phyloP scores from a whole-genome alignment of 768 basidiomycete species.

The Mycena sanguinolenta region DNA sequence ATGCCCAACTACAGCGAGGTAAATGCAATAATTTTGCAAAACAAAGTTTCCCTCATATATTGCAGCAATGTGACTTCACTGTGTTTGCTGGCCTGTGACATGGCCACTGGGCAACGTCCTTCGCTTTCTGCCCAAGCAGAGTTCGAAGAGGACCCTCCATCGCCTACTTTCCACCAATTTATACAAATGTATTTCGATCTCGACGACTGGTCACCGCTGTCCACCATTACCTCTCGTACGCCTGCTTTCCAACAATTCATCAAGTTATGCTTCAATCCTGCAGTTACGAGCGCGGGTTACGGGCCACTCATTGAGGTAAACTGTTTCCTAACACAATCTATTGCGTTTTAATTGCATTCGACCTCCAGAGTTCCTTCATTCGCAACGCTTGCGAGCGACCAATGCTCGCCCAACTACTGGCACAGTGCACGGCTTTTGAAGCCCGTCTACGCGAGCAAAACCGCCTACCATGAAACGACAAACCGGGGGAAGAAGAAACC shows the following conservation, averaged over 20 bases:
- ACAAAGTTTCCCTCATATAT: neutral
- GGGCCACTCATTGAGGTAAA: constrained; percentile 47
- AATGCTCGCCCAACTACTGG: constrained; percentile 54
- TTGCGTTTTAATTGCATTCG: neutral
- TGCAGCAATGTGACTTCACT: constrained; percentile 61
- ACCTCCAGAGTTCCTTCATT: constrained; percentile 59
- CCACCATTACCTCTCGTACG: constrained; percentile 56
- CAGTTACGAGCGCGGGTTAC: constrained; percentile 44
- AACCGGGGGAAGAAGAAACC: no score
- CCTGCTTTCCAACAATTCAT: constrained; percentile 47
- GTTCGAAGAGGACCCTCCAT: neutral
- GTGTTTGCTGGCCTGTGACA: constrained; percentile 68
- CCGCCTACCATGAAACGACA: neutral
- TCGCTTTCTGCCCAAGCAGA: constrained; percentile 42
- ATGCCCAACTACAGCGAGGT: neutral
- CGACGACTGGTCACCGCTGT: constrained; percentile 44
- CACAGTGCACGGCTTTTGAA: constrained; percentile 50
- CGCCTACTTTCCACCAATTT: constrained; percentile 37
- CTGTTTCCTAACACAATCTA: neutral
- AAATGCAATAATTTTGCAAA: neutral
- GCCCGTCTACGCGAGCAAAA: neutral
- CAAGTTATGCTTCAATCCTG: constrained; percentile 55
- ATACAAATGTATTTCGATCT: constrained; percentile 40
- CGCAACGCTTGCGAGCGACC: constrained; percentile 57
- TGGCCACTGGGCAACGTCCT: constrained; percentile 62